Conservation (phyloP, 139 green algal genomes). For the Haematococcus sp. region DNA sequence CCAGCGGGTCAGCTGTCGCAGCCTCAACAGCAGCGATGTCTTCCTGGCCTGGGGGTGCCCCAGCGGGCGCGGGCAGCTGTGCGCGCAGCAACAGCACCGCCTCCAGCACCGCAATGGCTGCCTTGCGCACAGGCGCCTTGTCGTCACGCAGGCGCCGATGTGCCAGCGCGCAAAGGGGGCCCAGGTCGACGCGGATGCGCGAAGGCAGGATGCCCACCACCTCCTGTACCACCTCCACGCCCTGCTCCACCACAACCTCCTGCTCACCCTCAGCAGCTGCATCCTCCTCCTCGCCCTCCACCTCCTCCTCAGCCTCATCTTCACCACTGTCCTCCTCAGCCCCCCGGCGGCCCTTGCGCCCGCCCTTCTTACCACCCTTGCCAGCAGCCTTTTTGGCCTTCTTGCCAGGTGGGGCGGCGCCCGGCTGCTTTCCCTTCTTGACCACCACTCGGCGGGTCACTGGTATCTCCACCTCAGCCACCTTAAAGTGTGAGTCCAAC, state of each 20-base stretch:
- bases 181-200: constrained; percentile 39
- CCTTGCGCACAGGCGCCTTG: constrained; percentile 69
- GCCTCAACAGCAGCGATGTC: constrained; percentile 61
- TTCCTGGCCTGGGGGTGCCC: constrained; percentile 15
- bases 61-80: constrained; percentile 6
- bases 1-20: constrained; percentile 60
- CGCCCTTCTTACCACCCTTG: background rate
- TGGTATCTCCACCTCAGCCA: background rate
- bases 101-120: constrained; percentile 67
- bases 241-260: constrained; percentile 4
- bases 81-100: constrained; percentile 48
- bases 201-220: background rate
- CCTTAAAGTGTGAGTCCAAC: too few species aligned
- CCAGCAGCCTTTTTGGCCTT: background rate
- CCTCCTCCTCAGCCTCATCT: background rate
- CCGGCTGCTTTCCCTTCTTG: too few species aligned
- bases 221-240: constrained; percentile 9
- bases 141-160: constrained; percentile 57
- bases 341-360: background rate
- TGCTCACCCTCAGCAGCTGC: background rate
- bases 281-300: constrained; percentile 13
- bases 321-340: background rate
- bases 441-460: background rate
- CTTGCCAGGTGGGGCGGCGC: constrained; percentile 3
- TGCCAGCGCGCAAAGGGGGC: constrained; percentile 35